These are phyloP conservation scores for Metarhizium humberi DNA, from an alignment of 2,329 filamentous ascomycete genomes.

Conservation along the genomic window DNA sequence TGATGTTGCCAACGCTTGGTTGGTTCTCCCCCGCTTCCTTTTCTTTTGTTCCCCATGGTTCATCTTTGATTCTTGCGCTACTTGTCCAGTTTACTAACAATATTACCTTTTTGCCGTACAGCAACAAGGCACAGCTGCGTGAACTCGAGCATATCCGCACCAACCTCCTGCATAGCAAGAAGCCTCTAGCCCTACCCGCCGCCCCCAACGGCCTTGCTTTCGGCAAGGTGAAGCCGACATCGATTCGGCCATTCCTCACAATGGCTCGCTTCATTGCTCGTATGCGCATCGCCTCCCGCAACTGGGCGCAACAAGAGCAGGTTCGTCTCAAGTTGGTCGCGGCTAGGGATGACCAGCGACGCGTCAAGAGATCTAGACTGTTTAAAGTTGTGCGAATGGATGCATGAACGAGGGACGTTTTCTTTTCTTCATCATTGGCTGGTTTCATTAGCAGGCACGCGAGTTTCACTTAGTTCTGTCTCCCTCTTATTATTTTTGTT, in stretches of 20 bases:
- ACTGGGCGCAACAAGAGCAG: slow-evolving; percentile 43
- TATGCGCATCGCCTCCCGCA: slow-evolving; percentile 35
- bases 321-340: slow-evolving; percentile 38
- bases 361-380: slow-evolving; percentile 31
- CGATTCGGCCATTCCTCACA: slow-evolving; percentile 34
- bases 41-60: slow-evolving; percentile 7
- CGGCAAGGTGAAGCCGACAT: slow-evolving; percentile 16
- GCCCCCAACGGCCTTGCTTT: slow-evolving; percentile 8
- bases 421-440: neutral
- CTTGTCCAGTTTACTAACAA: neutral
- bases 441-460: neutral
- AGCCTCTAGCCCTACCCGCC: slow-evolving; percentile 21
- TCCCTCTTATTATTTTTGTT: neutral
- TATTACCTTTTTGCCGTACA: slow-evolving; percentile 28
- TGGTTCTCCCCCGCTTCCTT: slow-evolving; percentile 32
- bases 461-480: neutral
- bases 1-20: slow-evolving; percentile 84
- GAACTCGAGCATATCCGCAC: slow-evolving; percentile 72
- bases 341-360: slow-evolving; percentile 37
- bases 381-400: slow-evolving; percentile 27
- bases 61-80: neutral
- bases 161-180: slow-evolving; percentile 29
- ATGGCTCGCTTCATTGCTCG: slow-evolving; percentile 45
- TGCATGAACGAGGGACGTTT: neutral
- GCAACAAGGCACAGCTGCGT: slow-evolving; percentile 84